Percentiles rank a stretch among this genome's conserved stretches.
phyloP scores from a whole-genome alignment of 2,329 filamentous ascomycete genomes.

The Stagonosporopsis rhizophila region DNA sequence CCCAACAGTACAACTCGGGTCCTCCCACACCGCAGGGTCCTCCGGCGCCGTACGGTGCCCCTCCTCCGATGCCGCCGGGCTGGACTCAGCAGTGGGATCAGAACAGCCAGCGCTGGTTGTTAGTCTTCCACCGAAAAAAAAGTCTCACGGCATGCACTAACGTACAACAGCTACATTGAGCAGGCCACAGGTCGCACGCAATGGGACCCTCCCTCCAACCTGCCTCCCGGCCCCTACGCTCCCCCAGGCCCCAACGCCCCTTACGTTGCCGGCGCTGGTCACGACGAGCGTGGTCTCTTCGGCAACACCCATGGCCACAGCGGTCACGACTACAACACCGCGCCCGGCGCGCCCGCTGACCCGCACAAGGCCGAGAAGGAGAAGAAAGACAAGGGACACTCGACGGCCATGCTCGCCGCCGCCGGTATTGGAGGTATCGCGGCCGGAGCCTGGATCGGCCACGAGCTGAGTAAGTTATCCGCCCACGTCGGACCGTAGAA shows the following conservation, averaged over 20 bases:
- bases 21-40: constrained; percentile 40
- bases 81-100: constrained; percentile 71
- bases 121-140: background rate
- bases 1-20: constrained; percentile 32
- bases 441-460: constrained; percentile 64
- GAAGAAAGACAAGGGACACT: constrained; percentile 51
- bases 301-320: constrained; percentile 38
- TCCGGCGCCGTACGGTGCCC: constrained; percentile 54
- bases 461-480: constrained; percentile 61
- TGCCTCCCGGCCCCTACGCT: constrained; percentile 44
- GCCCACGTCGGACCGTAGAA: background rate
- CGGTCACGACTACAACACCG: constrained; percentile 36
- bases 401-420: constrained; percentile 60
- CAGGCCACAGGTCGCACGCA: constrained; percentile 66
- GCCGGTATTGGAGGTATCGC: constrained; percentile 66
- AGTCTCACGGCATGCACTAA: background rate
- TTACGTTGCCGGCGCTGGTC: constrained; percentile 28
- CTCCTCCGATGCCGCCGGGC: constrained; percentile 60
- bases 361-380: constrained; percentile 42
- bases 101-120: constrained; percentile 64
- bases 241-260: constrained; percentile 40
- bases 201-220: constrained; percentile 65
- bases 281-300: constrained; percentile 39
- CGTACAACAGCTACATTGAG: constrained; percentile 62
- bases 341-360: constrained; percentile 32